Conservation (phyloP, 1,139 yeast species). For the Taphrina sp. region DNA sequence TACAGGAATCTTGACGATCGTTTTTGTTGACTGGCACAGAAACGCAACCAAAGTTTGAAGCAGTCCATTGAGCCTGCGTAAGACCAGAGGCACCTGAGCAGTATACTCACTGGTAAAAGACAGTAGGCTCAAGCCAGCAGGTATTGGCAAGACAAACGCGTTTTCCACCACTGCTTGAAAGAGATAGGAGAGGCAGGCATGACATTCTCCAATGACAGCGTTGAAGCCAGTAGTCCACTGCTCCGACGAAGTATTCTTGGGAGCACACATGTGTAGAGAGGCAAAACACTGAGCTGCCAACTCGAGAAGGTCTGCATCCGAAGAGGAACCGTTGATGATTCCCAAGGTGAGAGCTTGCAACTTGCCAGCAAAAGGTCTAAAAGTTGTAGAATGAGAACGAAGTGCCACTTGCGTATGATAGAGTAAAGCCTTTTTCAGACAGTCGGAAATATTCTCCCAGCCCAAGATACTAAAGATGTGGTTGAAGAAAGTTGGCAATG, state of each 20-base stretch:
- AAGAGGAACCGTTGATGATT: constrained; percentile 16
- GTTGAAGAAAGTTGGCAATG: constrained; percentile 24
- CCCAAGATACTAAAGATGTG: constrained; percentile 8
- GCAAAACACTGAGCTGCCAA: constrained; percentile 32
- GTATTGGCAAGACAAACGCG: constrained; percentile 7
- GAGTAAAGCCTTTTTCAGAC: constrained; percentile 12
- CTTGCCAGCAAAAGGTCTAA: constrained; percentile 27
- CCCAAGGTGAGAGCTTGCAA: constrained; percentile 8
- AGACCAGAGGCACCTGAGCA: constrained; percentile 15
- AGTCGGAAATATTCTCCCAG: not conserved
- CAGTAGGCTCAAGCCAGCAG: constrained; percentile 22
- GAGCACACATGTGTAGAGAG: constrained; percentile 28
- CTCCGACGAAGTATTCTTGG: constrained; percentile 29
- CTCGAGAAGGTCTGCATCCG: constrained; percentile 13
- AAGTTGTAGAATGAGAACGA: constrained; percentile 28
- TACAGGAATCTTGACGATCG: constrained; percentile 17
- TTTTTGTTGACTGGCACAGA: constrained; percentile 10
- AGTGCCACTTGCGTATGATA: constrained; percentile 14
- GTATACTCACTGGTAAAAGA: constrained; percentile 12
- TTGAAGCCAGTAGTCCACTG: constrained; percentile 26
- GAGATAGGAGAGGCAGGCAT: constrained; percentile 25
- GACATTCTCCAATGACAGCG: constrained; percentile 24
- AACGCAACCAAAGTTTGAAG: constrained; percentile 6
- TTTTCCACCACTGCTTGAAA: constrained; percentile 29
- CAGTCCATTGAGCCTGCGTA: constrained; percentile 7